Percentiles rank a stretch among this genome's conserved stretches.
Evolutionary conservation across 2,329 filamentous ascomycete species (phyloP).

Genomic region (Neurospora sp.): DNA sequence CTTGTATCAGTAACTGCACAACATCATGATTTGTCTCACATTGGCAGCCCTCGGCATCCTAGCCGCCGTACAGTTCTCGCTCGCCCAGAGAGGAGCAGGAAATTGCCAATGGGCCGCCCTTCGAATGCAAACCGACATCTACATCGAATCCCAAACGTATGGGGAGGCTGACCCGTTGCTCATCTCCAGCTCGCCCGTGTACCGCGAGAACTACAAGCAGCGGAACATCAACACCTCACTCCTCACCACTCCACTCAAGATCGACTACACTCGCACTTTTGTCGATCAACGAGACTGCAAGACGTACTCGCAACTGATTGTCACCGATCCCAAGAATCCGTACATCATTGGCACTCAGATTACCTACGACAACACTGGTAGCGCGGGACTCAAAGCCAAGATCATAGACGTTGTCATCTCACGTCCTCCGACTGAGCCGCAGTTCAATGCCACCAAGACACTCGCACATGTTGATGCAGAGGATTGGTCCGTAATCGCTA

Average conservation of each 20-base stretch:
- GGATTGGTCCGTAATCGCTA: conserved; percentile 2
- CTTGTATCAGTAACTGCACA: background rate
- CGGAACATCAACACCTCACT: background rate
- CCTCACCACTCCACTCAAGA: background rate
- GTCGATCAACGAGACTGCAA: conserved; percentile 6
- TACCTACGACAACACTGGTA: background rate
- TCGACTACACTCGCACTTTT: conserved; percentile 6
- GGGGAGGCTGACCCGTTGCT: conserved; percentile 1
- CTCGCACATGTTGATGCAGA: conserved; percentile 2
- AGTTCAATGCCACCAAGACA: conserved; percentile 7
- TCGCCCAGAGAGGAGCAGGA: background rate
- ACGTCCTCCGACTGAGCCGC: background rate
- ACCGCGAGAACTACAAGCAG: background rate
- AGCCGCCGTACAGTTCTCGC: background rate
- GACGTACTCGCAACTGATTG: conserved; percentile 5
- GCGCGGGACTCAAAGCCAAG: background rate
- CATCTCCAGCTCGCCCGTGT: background rate
- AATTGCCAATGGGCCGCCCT: conserved; percentile 3
- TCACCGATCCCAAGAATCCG: background rate
- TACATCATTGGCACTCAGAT: conserved; percentile 8
- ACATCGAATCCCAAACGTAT: background rate
- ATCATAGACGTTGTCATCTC: conserved; percentile 6
- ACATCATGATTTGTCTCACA: background rate
- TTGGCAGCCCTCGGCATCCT: background rate
- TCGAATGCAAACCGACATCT: conserved; percentile 1